These are phyloP conservation scores for Annulohypoxylon stygium DNA, from an alignment of 495 filamentous ascomycete genomes.

Conservation along the genomic window DNA sequence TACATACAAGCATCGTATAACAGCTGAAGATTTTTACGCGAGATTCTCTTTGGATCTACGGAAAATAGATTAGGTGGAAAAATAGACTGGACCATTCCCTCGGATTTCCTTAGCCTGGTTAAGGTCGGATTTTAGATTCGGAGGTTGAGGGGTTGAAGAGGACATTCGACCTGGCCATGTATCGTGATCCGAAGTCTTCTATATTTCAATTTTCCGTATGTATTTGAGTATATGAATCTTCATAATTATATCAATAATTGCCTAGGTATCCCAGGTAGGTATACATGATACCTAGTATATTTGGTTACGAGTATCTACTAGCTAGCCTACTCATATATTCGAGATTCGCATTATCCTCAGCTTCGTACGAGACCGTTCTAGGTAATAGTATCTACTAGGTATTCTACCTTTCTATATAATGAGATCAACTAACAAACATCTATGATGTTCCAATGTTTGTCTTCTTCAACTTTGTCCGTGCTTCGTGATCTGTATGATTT, in stretches of 20 bases:
- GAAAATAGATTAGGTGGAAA: conserved; percentile 18
- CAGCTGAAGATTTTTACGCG: not conserved
- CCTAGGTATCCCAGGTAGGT: too few relatives aligned
- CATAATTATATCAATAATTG: too few relatives aligned
- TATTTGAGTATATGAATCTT: too few relatives aligned
- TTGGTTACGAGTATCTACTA: too few relatives aligned
- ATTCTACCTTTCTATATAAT: not conserved
- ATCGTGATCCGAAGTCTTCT: not conserved
- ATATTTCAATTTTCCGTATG: not conserved
- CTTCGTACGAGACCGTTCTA: not conserved
- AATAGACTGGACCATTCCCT: not conserved
- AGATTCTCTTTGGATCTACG: conserved; percentile 13
- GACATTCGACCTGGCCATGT: not conserved
- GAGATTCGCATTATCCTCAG: not conserved
- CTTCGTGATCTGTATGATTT: not conserved
- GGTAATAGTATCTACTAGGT: not conserved
- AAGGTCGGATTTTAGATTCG: not conserved
- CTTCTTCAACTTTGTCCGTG: not conserved
- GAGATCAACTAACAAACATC: not conserved
- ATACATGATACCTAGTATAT: too few relatives aligned
- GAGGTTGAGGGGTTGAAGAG: not conserved
- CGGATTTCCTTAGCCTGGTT: conserved; percentile 1
- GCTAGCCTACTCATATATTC: not conserved
- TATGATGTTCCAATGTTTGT: not conserved
- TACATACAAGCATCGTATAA: not conserved